Percentiles rank a stretch among this genome's conserved stretches.
Evolutionary conservation across 306 rosid species (phyloP).

Genomic region (Quercus alba): DNA sequence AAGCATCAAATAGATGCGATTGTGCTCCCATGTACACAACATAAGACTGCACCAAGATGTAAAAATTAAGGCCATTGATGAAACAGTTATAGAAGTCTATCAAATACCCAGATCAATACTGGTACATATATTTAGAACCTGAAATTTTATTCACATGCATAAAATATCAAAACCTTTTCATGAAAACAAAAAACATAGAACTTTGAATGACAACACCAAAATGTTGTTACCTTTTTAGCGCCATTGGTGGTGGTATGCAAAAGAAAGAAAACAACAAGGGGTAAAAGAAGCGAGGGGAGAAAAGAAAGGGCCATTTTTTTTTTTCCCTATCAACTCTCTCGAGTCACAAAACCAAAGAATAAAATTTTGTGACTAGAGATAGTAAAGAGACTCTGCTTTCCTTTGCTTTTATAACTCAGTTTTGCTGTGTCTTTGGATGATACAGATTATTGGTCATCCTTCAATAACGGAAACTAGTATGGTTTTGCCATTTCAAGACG

Average conservation of each 20-base stretch:
- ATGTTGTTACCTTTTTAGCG: conserved; percentile 34
- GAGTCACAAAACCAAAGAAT: too few species aligned
- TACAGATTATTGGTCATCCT: too few species aligned
- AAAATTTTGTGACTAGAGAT: not conserved
- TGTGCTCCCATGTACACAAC: conserved; percentile 62
- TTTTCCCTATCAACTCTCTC: not conserved
- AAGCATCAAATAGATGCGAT: conserved; percentile 47
- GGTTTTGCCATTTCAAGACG: not conserved
- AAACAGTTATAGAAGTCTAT: not conserved
- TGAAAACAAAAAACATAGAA: too few species aligned
- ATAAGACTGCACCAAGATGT: conserved; percentile 40
- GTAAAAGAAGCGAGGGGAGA: conserved; percentile 12
- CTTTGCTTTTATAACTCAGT: conserved; percentile 7
- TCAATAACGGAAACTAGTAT: not conserved
- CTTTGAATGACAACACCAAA: not conserved
- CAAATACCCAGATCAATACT: not conserved
- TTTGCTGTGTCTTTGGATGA: conserved; percentile 3
- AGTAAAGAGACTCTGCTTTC: not conserved
- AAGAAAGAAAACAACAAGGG: conserved; percentile 30
- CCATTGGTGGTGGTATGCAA: conserved; percentile 29
- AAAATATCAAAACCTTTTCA: too few species aligned
- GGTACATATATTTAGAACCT: not conserved
- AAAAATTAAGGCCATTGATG: not conserved
- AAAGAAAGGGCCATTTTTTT: conserved; percentile 22
- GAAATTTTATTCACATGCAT: too few species aligned